Evolutionary conservation across 2,329 filamentous ascomycete species (phyloP).

Genomic region (Cladophialophora yegresii): DNA sequence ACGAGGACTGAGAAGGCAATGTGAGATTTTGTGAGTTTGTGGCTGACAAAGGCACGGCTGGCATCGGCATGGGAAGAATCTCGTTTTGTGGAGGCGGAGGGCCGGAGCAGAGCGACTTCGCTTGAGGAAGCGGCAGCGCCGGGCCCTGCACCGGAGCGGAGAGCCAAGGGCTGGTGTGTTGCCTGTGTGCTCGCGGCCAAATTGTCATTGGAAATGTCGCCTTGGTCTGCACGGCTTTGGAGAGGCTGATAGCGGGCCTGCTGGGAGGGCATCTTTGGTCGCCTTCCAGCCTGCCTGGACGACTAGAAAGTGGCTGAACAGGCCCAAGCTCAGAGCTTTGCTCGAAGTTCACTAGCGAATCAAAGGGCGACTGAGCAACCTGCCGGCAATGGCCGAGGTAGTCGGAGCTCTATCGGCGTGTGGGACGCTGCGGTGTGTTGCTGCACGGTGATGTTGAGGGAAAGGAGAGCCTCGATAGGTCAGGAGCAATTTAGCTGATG

Average conservation of each 20-base stretch:
- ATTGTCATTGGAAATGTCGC: constrained; percentile 30
- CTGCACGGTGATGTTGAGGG: constrained; percentile 1
- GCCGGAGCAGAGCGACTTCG: constrained; percentile 23
- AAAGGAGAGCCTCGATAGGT: constrained; percentile 13
- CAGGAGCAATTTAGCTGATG: constrained; percentile 6
- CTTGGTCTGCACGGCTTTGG: constrained; percentile 18
- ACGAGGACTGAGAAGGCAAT: constrained; percentile 34
- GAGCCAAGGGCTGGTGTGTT: constrained; percentile 6
- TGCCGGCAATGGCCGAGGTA: constrained; percentile 24
- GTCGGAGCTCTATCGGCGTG: constrained; percentile 25
- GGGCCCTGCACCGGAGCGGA: constrained; percentile 6
- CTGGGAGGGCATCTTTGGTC: constrained; percentile 16
- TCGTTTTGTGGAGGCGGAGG: constrained; percentile 7
- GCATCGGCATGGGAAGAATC: constrained; percentile 19
- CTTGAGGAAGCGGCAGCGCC: constrained; percentile 14
- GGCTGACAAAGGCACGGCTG: constrained; percentile 28
- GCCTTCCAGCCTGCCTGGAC: background rate
- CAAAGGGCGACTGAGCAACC: constrained; percentile 1
- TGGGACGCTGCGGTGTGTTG: background rate
- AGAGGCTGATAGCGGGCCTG: constrained; percentile 30
- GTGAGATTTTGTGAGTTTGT: constrained; percentile 32
- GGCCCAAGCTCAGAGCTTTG: constrained; percentile 3
- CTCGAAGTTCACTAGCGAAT: background rate
- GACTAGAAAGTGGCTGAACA: constrained; percentile 3
- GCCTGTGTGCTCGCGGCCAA: constrained; percentile 8